Evolutionary conservation across 345 rosid species (phyloP).

Genomic region (Eucalyptus regnans): DNA sequence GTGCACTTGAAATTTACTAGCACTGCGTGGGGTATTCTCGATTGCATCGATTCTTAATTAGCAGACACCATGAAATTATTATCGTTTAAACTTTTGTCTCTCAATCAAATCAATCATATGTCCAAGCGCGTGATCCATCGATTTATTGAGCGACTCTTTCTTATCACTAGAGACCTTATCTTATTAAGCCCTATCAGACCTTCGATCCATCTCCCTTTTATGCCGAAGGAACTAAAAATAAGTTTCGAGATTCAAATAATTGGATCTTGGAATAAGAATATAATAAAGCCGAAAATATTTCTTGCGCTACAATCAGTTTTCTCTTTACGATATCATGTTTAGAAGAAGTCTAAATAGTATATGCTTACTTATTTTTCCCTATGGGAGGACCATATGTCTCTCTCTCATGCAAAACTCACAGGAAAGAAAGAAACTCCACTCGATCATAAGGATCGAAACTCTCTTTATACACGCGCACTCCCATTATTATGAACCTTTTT

Average conservation of each 20-base stretch:
- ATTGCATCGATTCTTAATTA: neutral
- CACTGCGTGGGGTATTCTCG: fast-evolving
- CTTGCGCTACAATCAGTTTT: neutral
- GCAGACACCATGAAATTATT: neutral
- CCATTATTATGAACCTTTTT: neutral
- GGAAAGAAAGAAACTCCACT: neutral
- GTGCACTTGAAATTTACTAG: neutral
- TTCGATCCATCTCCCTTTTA: neutral
- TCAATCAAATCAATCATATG: neutral
- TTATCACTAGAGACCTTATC: neutral
- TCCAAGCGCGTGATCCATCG: neutral
- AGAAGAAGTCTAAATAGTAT: neutral
- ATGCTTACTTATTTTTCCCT: neutral
- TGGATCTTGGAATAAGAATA: neutral
- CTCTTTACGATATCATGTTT: neutral
- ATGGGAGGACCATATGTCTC: neutral
- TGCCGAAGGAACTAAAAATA: neutral
- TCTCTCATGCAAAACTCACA: neutral
- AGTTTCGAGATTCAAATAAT: neutral
- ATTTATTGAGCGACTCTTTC: neutral
- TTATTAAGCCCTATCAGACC: neutral
- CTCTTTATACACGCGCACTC: neutral
- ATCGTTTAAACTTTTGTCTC: neutral
- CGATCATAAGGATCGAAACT: neutral
- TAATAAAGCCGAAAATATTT: neutral